Conservation (phyloP, 306 rosid genomes). For the Phaseolus lunatus region DNA sequence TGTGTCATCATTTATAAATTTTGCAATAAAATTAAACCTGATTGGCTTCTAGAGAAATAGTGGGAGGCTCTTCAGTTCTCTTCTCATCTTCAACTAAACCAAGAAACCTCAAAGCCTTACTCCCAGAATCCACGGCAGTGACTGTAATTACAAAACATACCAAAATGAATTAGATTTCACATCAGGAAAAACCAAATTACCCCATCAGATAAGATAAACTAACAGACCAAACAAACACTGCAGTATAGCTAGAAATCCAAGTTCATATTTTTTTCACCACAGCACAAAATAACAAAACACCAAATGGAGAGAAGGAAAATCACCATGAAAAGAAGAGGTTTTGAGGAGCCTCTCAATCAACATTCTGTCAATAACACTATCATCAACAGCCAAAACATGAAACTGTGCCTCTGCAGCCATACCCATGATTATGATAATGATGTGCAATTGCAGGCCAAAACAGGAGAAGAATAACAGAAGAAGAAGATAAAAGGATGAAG, state of each 20-base stretch:
- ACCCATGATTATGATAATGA: conserved; percentile 54
- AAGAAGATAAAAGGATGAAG: conserved; percentile 3
- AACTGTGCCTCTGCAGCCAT: conserved; percentile 62
- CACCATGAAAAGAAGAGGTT: conserved; percentile 88
- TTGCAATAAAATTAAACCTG: conserved; percentile 51
- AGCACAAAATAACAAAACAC: background rate
- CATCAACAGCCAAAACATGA: conserved; percentile 94
- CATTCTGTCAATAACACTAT: conserved; percentile 77
- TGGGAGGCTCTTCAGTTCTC: conserved; percentile 36
- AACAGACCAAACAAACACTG: background rate
- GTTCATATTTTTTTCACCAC: background rate
- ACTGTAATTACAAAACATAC: conserved; percentile 53
- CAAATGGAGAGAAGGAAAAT: too few species aligned
- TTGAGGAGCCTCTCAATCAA: conserved; percentile 86
- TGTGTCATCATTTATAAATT: too few species aligned
- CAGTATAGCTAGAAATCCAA: conserved; percentile 6
- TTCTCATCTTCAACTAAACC: conserved; percentile 69
- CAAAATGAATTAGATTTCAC: conserved; percentile 31
- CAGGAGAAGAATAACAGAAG: background rate
- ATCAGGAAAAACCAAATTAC: background rate
- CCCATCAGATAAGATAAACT: background rate
- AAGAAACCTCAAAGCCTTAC: conserved; percentile 74
- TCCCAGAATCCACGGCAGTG: conserved; percentile 85
- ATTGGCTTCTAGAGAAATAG: conserved; percentile 47
- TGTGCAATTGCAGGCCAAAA: conserved; percentile 14